phyloP scores from a whole-genome alignment of 2,329 filamentous ascomycete genomes.

The Ceratocystis variospora region DNA sequence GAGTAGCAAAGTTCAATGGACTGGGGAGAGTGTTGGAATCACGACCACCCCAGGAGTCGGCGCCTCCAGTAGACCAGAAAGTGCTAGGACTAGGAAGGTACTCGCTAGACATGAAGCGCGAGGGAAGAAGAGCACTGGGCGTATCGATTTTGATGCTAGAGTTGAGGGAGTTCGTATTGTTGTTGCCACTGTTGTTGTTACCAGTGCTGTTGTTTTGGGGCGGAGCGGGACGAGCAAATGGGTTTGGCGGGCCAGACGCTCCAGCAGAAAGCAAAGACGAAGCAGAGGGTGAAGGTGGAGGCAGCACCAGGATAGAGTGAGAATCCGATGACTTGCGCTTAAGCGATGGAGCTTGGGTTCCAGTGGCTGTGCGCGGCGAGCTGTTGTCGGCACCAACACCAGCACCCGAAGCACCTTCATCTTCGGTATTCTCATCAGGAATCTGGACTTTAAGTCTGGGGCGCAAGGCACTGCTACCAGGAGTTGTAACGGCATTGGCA shows the following conservation, averaged over 20 bases:
- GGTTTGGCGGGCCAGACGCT: conserved; percentile 83
- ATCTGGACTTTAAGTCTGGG: conserved; percentile 89
- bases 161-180: not conserved
- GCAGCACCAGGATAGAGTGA: conserved; percentile 61
- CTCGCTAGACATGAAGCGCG: conserved; percentile 75
- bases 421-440: conserved; percentile 42
- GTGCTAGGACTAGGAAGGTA: conserved; percentile 80
- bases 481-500: conserved; percentile 46
- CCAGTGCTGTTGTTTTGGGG: conserved; percentile 39
- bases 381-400: conserved; percentile 59
- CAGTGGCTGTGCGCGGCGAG: conserved; percentile 44
- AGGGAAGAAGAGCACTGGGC: conserved; percentile 73
- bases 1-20: conserved; percentile 84
- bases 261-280: conserved; percentile 78
- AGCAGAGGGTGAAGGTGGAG: conserved; percentile 82
- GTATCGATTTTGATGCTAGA: conserved; percentile 39
- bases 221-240: conserved; percentile 76
- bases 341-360: conserved; percentile 10
- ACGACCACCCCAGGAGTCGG: conserved; percentile 65
- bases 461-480: conserved; percentile 45
- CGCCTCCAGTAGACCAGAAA: conserved; percentile 48
- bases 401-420: conserved; percentile 37
- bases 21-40: conserved; percentile 83
- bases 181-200: conserved; percentile 29
- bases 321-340: conserved; percentile 28